phyloP scores from a whole-genome alignment of 176 grass and related monocot species.

The Juncus inflexus region DNA sequence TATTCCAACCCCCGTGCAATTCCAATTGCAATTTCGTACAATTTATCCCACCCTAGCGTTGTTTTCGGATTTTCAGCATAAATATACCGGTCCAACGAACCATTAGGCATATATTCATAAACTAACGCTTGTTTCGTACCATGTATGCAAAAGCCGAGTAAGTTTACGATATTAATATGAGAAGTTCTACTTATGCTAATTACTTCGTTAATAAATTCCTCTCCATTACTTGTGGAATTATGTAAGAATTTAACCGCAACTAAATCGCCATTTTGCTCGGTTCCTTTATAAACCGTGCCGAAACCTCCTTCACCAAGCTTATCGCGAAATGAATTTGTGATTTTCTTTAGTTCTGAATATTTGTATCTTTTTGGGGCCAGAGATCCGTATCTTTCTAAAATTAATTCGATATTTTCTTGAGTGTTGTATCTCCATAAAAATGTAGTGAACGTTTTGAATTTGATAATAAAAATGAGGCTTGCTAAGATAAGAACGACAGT shows the following conservation, averaged over 20 bases:
- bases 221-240: constrained; percentile 23
- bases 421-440: background rate
- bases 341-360: constrained; percentile 44
- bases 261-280: constrained; percentile 7
- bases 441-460: background rate
- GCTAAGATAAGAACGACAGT: background rate
- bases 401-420: constrained; percentile 23
- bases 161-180: constrained; percentile 48
- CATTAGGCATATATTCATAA: constrained; percentile 61
- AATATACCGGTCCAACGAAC: constrained; percentile 49
- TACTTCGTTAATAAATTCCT: constrained; percentile 54
- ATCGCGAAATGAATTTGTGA: constrained; percentile 45
- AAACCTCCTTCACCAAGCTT: constrained; percentile 55
- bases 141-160: constrained; percentile 47
- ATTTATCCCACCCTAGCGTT: constrained; percentile 33
- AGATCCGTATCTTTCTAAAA: constrained; percentile 37
- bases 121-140: constrained; percentile 38
- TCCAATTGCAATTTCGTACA: constrained; percentile 36
- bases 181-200: constrained; percentile 45
- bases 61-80: constrained; percentile 28
- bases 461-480: background rate
- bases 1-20: constrained; percentile 50
- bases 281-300: constrained; percentile 54
- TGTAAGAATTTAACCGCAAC: constrained; percentile 54
- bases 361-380: constrained; percentile 45